These are phyloP conservation scores for Mortierella sp. DNA, from an alignment of 371 early-diverging fungal genomes.

Conservation along the genomic window DNA sequence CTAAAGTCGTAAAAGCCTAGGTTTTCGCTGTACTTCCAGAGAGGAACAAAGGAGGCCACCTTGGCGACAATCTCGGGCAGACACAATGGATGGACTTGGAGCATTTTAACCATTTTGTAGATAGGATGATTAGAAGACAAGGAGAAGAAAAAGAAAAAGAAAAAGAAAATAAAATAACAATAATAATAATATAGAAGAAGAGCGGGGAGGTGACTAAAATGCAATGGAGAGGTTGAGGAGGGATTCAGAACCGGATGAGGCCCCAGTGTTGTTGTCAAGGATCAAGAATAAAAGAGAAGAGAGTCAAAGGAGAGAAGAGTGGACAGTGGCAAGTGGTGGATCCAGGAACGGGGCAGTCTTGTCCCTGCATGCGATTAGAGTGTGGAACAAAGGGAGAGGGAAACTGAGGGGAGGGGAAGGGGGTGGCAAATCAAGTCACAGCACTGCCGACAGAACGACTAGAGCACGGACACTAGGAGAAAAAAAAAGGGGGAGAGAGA, in stretches of 20 bases:
- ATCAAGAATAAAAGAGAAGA: neutral
- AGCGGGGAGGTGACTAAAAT: neutral
- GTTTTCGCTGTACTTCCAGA: constrained; percentile 39
- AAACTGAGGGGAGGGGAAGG: too few relatives aligned
- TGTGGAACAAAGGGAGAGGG: too few relatives aligned
- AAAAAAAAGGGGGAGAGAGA: neutral
- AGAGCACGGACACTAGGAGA: constrained; percentile 1
- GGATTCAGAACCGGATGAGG: neutral
- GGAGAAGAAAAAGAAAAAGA: neutral
- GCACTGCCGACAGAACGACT: too few relatives aligned
- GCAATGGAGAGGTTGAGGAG: neutral
- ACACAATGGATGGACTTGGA: constrained; percentile 21
- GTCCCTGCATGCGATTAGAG: too few relatives aligned
- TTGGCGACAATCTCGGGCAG: constrained; percentile 45
- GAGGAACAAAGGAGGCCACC: constrained; percentile 36
- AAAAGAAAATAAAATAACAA: too few relatives aligned
- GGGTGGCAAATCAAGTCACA: too few relatives aligned
- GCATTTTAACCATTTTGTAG: too few relatives aligned
- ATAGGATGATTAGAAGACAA: neutral
- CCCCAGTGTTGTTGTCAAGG: too few relatives aligned
- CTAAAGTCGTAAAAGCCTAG: constrained; percentile 46
- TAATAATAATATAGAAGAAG: too few relatives aligned
- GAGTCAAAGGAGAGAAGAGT: neutral
- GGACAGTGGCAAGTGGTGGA: neutral
- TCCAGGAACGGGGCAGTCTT: neutral